Evolutionary conservation across 2,329 filamentous ascomycete genomes (phyloP).

Genomic region (Xylaria sp.): DNA sequence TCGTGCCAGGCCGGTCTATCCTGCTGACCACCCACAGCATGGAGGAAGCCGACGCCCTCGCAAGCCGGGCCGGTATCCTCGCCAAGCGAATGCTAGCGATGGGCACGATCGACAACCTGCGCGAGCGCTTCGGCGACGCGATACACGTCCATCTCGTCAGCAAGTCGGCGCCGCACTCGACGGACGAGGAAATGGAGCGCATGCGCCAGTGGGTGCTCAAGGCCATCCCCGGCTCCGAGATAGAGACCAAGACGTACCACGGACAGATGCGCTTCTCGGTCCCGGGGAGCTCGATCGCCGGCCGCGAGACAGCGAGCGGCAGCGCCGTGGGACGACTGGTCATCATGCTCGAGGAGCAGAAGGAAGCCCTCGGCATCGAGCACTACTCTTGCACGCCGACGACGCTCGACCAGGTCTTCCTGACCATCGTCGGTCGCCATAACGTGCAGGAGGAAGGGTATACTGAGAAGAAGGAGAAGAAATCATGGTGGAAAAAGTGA

Average conservation of each 20-base stretch:
- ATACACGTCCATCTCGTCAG: constrained; percentile 86
- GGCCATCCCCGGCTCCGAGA: constrained; percentile 70
- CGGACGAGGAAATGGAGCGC: constrained; percentile 71
- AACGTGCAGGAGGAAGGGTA: constrained; percentile 78
- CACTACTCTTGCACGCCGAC: constrained; percentile 90
- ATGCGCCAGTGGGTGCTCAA: constrained; percentile 73
- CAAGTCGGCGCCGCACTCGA: constrained; percentile 77
- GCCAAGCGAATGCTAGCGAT: constrained; percentile 86
- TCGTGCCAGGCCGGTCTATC: constrained; percentile 81
- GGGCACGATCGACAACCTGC: constrained; percentile 77
- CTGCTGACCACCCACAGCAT: constrained; percentile 93
- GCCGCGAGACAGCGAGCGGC: constrained; percentile 63
- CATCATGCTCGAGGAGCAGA: constrained; percentile 76
- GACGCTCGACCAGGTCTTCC: constrained; percentile 89
- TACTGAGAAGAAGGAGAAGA: constrained; percentile 44
- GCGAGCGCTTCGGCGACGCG: constrained; percentile 78
- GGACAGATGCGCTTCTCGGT: constrained; percentile 89
- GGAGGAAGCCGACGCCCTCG: constrained; percentile 93
- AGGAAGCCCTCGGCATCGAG: constrained; percentile 75
- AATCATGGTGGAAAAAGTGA: constrained; percentile 41
- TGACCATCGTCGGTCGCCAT: constrained; percentile 83
- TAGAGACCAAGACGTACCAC: constrained; percentile 81
- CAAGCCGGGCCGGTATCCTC: constrained; percentile 85
- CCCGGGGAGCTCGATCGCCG: constrained; percentile 59
- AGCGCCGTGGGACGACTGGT: constrained; percentile 76